Evolutionary conservation across 495 filamentous ascomycete genomes (phyloP), one percentile per base, ranked within the genome.

Genomic region (Staphylotrichum tortipilum): DNA sequence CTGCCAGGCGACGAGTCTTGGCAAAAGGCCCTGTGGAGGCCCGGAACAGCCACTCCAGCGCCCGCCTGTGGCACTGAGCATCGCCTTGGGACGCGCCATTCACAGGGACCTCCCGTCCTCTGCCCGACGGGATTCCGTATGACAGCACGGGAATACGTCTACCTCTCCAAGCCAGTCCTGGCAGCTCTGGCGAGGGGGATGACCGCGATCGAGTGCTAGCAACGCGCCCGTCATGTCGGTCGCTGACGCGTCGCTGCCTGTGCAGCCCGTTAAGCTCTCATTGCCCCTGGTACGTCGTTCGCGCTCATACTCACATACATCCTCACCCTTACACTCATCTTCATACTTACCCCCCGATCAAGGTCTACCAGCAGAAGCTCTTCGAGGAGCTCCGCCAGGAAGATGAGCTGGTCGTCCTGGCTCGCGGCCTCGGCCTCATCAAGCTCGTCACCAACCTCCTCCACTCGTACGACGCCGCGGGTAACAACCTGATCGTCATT

Each of bases 401-500:
- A 68, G 92, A 98, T 86, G 86, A 91, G 68, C 82, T 97, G 54
- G 82, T 96, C 57, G 73, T 97, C 34, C 76, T 96, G 31, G 91
- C 90, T 3, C 86, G 90, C 45, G 92, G 92, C 57, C 81, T 97
- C 15, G 92, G 92, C 45, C 82, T 97, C 15, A 78, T 96, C 46
- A 88, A 88, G 41, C 72, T 97, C 15, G 79, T 95, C 51, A 94
- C 89, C 14, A 97, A 96, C 63, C 79, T 98, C 8, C 80, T 98
- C 29, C 94, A 98, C 64, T 88, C 89, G 18, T 95, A 95, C 68
- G 92, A 98, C 75, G 91, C 88, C 3, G 88, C 89, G 7, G 92
- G 94, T 5, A 90, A 90, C 66, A 96, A 95, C 63, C 65, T 98
- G 37, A 81, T 97, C 24, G 69, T 98, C 49, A 64, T 98, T 35